A percentile compares a stretch with the other conserved stretches of the same genome.
phyloP scores from a whole-genome alignment of 352 stramenopile species.

The Pythium grandisporangium region DNA sequence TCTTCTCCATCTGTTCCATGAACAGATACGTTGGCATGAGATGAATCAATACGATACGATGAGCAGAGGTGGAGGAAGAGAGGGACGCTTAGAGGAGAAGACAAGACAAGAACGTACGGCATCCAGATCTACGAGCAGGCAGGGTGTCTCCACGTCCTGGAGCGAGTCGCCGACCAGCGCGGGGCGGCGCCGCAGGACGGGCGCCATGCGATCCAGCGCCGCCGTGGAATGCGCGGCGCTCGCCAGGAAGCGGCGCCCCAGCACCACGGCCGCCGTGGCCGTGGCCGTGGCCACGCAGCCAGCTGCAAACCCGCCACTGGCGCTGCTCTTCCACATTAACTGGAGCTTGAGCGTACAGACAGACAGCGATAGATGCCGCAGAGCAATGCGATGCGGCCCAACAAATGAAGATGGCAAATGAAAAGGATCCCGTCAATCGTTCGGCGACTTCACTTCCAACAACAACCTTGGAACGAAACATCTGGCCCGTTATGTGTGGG shows the following conservation, averaged over 20 bases:
- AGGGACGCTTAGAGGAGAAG: no score
- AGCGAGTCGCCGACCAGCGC: slow-evolving; percentile 24
- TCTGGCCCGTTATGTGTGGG: no score
- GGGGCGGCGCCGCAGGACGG: slow-evolving; percentile 8
- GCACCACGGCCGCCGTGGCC: slow-evolving; percentile 4
- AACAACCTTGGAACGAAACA: no score
- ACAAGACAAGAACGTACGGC: no score
- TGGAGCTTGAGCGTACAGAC: no score
- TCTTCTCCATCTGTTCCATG: slow-evolving; percentile 36
- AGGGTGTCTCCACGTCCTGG: slow-evolving; percentile 45
- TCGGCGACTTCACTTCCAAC: no score
- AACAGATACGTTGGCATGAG: background rate
- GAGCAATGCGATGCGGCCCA: no score
- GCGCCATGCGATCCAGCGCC: slow-evolving; percentile 2
- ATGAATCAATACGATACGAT: background rate
- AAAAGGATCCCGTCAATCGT: no score
- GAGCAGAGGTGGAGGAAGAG: background rate
- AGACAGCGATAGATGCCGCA: no score
- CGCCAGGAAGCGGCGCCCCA: background rate
- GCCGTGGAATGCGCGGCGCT: slow-evolving; percentile 1
- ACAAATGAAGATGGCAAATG: no score
- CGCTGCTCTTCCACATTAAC: slow-evolving; percentile 10
- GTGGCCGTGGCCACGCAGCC: slow-evolving; percentile 4
- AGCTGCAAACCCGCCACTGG: background rate
- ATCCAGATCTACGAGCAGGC: slow-evolving; percentile 53